phyloP scores from a whole-genome alignment of 176 grass and related monocot species.

The Oryza glaberrima region DNA sequence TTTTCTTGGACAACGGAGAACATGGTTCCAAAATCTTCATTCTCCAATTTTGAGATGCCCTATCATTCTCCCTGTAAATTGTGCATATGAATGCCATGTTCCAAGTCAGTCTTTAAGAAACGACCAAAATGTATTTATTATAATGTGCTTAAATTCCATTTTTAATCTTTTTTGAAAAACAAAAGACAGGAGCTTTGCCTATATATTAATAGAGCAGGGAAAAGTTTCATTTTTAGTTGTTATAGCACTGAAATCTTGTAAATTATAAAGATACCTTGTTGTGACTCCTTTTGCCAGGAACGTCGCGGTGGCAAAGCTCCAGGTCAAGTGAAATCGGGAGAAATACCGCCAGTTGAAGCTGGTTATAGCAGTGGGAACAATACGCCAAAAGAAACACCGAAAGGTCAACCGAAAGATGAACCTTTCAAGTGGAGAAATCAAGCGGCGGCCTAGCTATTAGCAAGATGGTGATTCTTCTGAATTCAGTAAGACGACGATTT shows the following conservation, averaged over 20 bases:
- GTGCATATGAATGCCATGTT: background rate
- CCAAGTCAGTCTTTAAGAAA: background rate
- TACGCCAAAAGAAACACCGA: constrained; percentile 46
- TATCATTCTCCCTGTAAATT: background rate
- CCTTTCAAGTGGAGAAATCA: constrained; percentile 65
- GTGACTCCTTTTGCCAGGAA: constrained; percentile 48
- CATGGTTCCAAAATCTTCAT: background rate
- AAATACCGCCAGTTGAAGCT: constrained; percentile 48
- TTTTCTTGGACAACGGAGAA: background rate
- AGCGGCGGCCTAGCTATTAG: constrained; percentile 39
- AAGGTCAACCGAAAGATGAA: constrained; percentile 40
- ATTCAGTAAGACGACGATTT: background rate
- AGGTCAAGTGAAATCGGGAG: constrained; percentile 49
- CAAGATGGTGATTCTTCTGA: background rate
- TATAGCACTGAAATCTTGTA: background rate
- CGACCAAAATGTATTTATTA: background rate
- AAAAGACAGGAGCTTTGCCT: too few species aligned
- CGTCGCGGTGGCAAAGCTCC: constrained; percentile 65
- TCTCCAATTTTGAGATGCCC: background rate
- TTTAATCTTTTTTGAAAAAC: too few species aligned
- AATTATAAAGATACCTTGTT: constrained; percentile 1
- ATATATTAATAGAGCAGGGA: too few species aligned
- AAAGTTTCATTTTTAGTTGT: background rate
- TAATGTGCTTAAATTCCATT: constrained; percentile 9
- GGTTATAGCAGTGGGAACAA: constrained; percentile 63